These are phyloP conservation scores for Cryptococcus sp. DNA, from an alignment of 1,284 basidiomycete genomes.

Conservation along the genomic window DNA sequence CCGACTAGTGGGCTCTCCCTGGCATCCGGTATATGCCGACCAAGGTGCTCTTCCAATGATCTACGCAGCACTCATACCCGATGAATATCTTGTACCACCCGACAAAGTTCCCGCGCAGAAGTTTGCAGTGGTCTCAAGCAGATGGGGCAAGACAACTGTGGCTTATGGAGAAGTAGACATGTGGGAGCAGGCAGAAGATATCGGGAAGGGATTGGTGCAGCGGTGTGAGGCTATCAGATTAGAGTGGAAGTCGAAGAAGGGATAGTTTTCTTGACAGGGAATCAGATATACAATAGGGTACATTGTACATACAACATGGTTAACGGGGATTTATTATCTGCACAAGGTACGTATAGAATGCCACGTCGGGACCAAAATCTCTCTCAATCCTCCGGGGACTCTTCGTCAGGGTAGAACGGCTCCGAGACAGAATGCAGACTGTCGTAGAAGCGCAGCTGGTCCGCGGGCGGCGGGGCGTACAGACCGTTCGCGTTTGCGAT, in stretches of 20 bases:
- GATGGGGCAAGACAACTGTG: constrained; percentile 30
- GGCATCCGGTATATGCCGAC: constrained; percentile 40
- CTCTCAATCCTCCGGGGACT: too few species aligned
- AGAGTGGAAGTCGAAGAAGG: constrained; percentile 34
- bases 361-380: too few species aligned
- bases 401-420: too few species aligned
- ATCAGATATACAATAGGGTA: too few species aligned
- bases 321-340: too few species aligned
- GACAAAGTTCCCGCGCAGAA: constrained; percentile 34
- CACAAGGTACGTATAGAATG: too few species aligned
- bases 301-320: too few species aligned
- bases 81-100: constrained; percentile 29
- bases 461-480: too few species aligned
- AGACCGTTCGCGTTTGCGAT: too few species aligned
- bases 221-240: constrained; percentile 35
- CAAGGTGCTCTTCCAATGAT: constrained; percentile 40
- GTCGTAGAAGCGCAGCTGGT: too few species aligned
- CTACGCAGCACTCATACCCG: constrained; percentile 41
- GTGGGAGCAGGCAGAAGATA: constrained; percentile 35
- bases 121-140: constrained; percentile 25
- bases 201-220: constrained; percentile 27
- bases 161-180: constrained; percentile 43
- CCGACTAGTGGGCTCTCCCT: constrained; percentile 41
- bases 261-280: background rate
- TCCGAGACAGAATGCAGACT: too few species aligned